These are phyloP conservation scores for Sporothrix pseudoabietina DNA, from an alignment of 2,329 filamentous ascomycete genomes.

Conservation along the genomic window DNA sequence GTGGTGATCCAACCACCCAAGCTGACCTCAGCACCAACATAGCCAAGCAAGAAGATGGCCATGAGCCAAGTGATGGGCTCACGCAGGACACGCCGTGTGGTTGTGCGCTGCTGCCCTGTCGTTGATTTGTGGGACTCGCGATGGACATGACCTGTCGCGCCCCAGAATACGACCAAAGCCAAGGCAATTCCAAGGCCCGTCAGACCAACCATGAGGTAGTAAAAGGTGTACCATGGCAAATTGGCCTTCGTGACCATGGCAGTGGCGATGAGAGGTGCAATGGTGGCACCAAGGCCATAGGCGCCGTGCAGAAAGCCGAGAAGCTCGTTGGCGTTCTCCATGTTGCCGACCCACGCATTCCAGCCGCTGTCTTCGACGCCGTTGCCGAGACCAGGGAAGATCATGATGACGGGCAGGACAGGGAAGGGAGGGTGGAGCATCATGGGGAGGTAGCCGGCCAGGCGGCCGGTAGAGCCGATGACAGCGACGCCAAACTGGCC, in stretches of 20 bases:
- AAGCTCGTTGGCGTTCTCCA: conserved; percentile 72
- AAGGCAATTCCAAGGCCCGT: conserved; percentile 58
- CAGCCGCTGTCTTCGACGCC: conserved; percentile 65
- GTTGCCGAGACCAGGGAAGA: conserved; percentile 70
- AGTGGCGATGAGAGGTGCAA: conserved; percentile 71
- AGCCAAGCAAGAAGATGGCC: conserved; percentile 73
- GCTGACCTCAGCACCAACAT: conserved; percentile 74
- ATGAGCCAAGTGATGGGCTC: conserved; percentile 69
- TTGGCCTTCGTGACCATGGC: conserved; percentile 66
- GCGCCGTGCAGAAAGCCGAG: conserved; percentile 72
- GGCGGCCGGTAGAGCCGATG: conserved; percentile 62
- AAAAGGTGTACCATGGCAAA: conserved; percentile 71
- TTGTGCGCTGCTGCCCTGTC: conserved; percentile 48
- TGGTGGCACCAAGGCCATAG: conserved; percentile 71
- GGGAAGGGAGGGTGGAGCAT: conserved; percentile 70
- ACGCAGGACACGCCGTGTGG: conserved; percentile 49
- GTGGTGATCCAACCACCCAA: conserved; percentile 72
- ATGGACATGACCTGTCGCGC: conserved; percentile 60
- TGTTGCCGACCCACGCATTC: conserved; percentile 67
- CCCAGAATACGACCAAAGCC: conserved; percentile 63
- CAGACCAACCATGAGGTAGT: conserved; percentile 70
- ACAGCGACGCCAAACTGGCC: conserved; percentile 74
- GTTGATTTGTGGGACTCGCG: conserved; percentile 44
- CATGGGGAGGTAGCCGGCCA: conserved; percentile 66
- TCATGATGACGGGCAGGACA: conserved; percentile 64